A percentile compares a stretch with the other conserved stretches of the same genome.
phyloP scores from a whole-genome alignment of 2,329 filamentous ascomycete species.

The Colletotrichum orbiculare region DNA sequence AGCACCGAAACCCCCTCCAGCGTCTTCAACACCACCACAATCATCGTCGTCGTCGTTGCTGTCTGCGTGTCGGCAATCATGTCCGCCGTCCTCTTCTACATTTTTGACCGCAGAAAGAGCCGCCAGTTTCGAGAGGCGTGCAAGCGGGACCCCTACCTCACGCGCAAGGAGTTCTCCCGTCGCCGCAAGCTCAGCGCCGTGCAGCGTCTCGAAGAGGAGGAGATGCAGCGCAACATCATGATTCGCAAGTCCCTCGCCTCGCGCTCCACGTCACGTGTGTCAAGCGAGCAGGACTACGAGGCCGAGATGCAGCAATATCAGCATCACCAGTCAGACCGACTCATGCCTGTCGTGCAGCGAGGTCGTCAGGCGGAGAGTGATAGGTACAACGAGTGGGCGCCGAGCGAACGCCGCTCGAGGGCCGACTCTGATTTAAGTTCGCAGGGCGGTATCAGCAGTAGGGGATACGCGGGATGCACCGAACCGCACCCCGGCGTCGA shows the following conservation, averaged over 20 bases:
- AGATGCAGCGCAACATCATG: slow-evolving; percentile 52
- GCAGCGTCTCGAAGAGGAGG: slow-evolving; percentile 46
- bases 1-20: not conserved
- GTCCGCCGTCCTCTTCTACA: slow-evolving; percentile 38
- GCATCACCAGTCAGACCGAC: not conserved
- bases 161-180: slow-evolving; percentile 38
- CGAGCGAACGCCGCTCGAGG: not conserved
- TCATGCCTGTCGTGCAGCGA: no score
- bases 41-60: slow-evolving; percentile 40
- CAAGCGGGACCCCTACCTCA: slow-evolving; percentile 41
- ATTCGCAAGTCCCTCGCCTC: slow-evolving; percentile 56
- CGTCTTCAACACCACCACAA: slow-evolving; percentile 21
- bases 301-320: slow-evolving; percentile 4
- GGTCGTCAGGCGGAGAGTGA: no score
- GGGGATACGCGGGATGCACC: not conserved
- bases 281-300: slow-evolving; percentile 1
- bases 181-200: slow-evolving; percentile 43
- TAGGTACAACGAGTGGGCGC: slow-evolving; percentile 2
- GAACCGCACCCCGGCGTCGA: slow-evolving; percentile 29
- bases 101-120: slow-evolving; percentile 39
- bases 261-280: slow-evolving; percentile 11
- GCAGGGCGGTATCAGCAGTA: not conserved
- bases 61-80: slow-evolving; percentile 40
- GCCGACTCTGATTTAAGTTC: slow-evolving; percentile 22
- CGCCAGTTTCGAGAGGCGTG: slow-evolving; percentile 41